A percentile compares a stretch with the other conserved stretches of the same genome.
Conservation (phyloP, 2,329 filamentous ascomycete genomes). For the Celoporthe dispersa region DNA sequence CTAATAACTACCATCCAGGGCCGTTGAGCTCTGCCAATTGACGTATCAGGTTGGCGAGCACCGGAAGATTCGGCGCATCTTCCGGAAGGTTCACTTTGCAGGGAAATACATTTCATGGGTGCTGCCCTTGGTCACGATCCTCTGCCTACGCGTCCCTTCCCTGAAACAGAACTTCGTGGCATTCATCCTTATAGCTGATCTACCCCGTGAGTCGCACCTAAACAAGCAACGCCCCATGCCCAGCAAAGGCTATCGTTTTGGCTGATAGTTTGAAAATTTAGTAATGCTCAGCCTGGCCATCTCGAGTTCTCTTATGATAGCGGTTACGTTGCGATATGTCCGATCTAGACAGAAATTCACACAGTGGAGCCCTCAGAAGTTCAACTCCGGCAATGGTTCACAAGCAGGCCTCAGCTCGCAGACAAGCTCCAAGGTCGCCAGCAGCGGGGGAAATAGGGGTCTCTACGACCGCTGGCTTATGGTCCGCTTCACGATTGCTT, state of each 20-base stretch:
- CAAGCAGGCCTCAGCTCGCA: slow-evolving; percentile 18
- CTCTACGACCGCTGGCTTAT: slow-evolving; percentile 38
- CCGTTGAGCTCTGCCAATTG: slow-evolving; percentile 20
- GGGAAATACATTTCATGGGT: slow-evolving; percentile 33
- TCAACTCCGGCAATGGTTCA: slow-evolving; percentile 21
- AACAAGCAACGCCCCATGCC: no score
- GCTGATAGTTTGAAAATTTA: slow-evolving; percentile 6
- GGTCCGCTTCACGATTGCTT: slow-evolving; percentile 37
- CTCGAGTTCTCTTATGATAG: slow-evolving; percentile 34
- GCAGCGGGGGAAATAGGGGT: slow-evolving; percentile 16
- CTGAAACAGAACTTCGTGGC: slow-evolving; percentile 25
- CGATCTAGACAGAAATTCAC: slow-evolving; percentile 33
- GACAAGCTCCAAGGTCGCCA: slow-evolving; percentile 12
- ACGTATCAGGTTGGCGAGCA: slow-evolving; percentile 31
- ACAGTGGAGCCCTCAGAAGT: slow-evolving; percentile 32
- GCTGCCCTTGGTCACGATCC: slow-evolving; percentile 32
- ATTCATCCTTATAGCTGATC: slow-evolving; percentile 32
- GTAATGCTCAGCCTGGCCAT: slow-evolving; percentile 35
- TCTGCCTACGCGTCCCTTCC: slow-evolving; percentile 29
- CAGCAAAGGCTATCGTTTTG: background rate
- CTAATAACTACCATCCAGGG: slow-evolving; percentile 5
- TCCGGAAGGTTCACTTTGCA: slow-evolving; percentile 32
- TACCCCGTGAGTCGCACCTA: slow-evolving; percentile 32
- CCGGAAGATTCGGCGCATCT: slow-evolving; percentile 24
- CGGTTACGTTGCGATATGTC: slow-evolving; percentile 34